Evolutionary conservation across 257 asterid genomes (phyloP).

Genomic region (Solanum megistacrolobum): DNA sequence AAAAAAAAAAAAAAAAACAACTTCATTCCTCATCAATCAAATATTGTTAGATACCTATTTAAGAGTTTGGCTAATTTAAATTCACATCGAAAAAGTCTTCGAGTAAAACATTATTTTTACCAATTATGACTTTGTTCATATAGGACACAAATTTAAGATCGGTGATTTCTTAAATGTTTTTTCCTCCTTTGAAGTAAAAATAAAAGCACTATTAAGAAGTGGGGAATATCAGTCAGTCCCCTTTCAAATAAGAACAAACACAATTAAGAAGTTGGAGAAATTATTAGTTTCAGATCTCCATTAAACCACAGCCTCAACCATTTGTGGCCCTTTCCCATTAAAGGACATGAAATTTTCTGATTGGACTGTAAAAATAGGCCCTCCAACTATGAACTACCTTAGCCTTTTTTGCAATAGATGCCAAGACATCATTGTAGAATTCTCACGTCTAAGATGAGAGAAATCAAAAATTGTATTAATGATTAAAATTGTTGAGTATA

Average conservation of each 20-base stretch:
- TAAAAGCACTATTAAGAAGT: not conserved
- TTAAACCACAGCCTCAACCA: no score
- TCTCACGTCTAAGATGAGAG: no score
- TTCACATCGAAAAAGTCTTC: not conserved
- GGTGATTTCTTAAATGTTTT: not conserved
- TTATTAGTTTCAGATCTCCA: not conserved
- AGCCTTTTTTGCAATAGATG: not conserved
- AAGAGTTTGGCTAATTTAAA: not conserved
- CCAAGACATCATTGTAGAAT: not conserved
- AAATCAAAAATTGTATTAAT: no score
- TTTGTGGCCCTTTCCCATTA: not conserved
- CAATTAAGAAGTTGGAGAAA: not conserved
- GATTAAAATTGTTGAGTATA: no score
- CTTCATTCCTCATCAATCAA: not conserved
- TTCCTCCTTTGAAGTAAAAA: not conserved
- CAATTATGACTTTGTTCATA: not conserved
- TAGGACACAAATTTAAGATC: not conserved
- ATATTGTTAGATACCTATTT: not conserved
- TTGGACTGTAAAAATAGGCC: not conserved
- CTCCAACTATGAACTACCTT: not conserved
- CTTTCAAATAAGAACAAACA: not conserved
- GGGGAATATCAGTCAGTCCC: not conserved
- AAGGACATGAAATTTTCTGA: not conserved
- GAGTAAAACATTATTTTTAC: not conserved
- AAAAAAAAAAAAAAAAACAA: no score